Percentiles rank a stretch among this genome's conserved stretches.
Evolutionary conservation across 176 grass and related monocot species (phyloP).

Genomic region (Thinopyrum elongatum): DNA sequence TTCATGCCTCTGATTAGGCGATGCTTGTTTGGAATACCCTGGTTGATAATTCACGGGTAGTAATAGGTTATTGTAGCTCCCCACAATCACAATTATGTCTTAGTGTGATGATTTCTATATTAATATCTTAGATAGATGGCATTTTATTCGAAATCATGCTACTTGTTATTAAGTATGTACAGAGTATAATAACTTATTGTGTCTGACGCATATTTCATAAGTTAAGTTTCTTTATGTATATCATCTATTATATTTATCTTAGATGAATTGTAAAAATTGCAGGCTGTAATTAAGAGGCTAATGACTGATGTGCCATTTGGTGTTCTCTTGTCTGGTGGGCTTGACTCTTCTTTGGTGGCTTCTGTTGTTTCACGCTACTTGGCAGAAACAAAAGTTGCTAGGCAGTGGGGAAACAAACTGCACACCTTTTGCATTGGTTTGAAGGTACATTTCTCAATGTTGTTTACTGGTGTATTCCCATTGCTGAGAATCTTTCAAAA

Average conservation of each 20-base stretch:
- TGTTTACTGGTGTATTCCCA: neutral
- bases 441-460: constrained; percentile 52
- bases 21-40: neutral
- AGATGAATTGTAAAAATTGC: constrained; percentile 4
- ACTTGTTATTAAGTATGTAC: neutral
- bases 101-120: neutral
- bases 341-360: constrained; percentile 97
- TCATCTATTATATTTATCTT: neutral
- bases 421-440: constrained; percentile 95
- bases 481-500: constrained; percentile 18
- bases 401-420: constrained; percentile 89
- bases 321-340: constrained; percentile 97
- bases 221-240: neutral
- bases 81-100: neutral
- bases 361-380: constrained; percentile 77
- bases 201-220: neutral
- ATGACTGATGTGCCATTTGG: constrained; percentile 99
- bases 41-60: neutral
- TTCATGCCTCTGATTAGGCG: neutral
- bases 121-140: neutral
- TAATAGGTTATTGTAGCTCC: neutral
- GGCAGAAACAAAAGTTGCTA: constrained; percentile 61
- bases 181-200: neutral
- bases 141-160: neutral
- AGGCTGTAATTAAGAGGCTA: constrained; percentile 91